Evolutionary conservation across 495 filamentous ascomycete genomes (phyloP).

Genomic region (Pseudomonodictys pantanalensis): DNA sequence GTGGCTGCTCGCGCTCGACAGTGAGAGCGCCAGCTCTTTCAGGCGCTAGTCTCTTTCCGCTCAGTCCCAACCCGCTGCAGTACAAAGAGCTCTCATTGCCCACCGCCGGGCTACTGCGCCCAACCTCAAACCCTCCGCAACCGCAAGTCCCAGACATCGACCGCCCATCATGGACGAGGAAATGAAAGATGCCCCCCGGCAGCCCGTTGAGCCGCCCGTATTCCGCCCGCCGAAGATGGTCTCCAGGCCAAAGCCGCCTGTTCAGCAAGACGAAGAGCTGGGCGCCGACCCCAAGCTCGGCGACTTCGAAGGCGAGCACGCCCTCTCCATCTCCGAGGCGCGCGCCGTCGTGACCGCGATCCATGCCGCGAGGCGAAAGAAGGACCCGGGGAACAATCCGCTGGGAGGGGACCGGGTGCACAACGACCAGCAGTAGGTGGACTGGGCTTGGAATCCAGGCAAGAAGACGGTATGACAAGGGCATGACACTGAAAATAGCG

Average conservation of each 20-base stretch:
- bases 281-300: constrained; percentile 76
- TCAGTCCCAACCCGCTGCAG: not conserved
- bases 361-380: constrained; percentile 65
- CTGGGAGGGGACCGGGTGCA: constrained; percentile 27
- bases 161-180: constrained; percentile 24
- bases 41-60: not conserved
- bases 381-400: constrained; percentile 58
- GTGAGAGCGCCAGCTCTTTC: not conserved
- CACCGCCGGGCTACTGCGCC: not conserved
- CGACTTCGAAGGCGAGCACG: constrained; percentile 85
- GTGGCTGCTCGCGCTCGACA: too few species aligned
- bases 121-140: not conserved
- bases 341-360: constrained; percentile 85
- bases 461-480: too few species aligned
- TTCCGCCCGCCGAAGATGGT: constrained; percentile 29
- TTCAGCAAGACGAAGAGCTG: constrained; percentile 85
- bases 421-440: constrained; percentile 58
- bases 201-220: constrained; percentile 10
- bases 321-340: constrained; percentile 86
- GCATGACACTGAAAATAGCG: too few species aligned
- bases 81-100: not conserved
- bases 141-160: not conserved
- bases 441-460: not conserved
- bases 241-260: constrained; percentile 44
- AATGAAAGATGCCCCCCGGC: constrained; percentile 9